Evolutionary conservation across 495 filamentous ascomycete genomes (phyloP), one percentile per base, ranked within the genome.

Genomic region (Podospora pseudoanserina): DNA sequence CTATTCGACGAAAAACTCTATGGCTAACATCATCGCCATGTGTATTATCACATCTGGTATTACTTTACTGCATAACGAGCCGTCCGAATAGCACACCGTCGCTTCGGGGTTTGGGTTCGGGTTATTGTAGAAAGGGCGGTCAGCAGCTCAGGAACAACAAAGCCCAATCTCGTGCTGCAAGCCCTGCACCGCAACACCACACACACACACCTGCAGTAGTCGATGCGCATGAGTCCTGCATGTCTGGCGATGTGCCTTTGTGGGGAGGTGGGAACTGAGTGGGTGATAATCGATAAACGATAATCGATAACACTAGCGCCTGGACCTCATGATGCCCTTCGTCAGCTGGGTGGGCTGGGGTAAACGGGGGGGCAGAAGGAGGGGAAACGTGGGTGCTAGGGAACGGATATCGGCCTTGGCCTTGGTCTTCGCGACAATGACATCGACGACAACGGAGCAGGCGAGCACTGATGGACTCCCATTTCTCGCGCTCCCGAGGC

Each of bases 41-140:
- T 26, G 55, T 20, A 58, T 26, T 58, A 58, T 58, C 55, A 58
- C 19, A 5, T 32, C 55, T 58, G n/a, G 23, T 26, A 26, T 58
- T 26, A 13, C 23, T 20, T 11, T 20, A n/a, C 55, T 58, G 55
- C 55, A 58, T 19, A 58, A 58, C 55, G 55, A 20, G 55, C 18
- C 55, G 9, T 49, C 9, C 15, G 23, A 23, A 49, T 49, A 16
- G 39, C 39, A 49, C 39, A 49, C 39, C 55, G n/a, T 58, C 55
- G 19, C 5, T 19, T 58, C 23, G n/a, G 23, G 55, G 55, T 58
- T 58, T 19, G 55, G 55, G 55, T 58, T 58, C 55, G 55, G 55
- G 55, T 58, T 58, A 56, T 20, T 20, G 54, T 56, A 58, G 53
- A 32, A 39, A 77, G 71, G 75, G 76, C 76, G 76, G 76, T 78